A percentile compares a stretch with the other conserved stretches of the same genome.
phyloP scores from a whole-genome alignment of 225 moss, liverwort and hornwort genomes.

The Neckera pumila region DNA sequence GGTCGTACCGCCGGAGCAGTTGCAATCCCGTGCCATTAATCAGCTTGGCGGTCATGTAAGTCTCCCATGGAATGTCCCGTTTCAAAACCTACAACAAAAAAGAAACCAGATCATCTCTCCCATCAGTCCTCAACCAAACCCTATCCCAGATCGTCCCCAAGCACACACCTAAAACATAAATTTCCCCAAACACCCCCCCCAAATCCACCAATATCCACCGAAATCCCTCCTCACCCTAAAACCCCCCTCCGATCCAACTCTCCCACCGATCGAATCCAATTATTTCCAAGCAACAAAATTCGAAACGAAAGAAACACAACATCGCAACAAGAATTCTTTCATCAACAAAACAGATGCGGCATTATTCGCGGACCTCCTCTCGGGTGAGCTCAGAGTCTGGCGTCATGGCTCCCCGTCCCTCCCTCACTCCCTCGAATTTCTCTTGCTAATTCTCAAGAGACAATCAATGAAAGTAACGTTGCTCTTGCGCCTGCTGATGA shows the following conservation, averaged over 20 bases:
- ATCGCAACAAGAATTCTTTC: not conserved
- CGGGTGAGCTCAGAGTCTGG: constrained; percentile 28
- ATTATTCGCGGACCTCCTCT: constrained; percentile 11
- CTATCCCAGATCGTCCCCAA: not conserved
- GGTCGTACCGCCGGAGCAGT: constrained; percentile 86
- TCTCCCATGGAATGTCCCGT: constrained; percentile 98
- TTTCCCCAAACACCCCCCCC: not conserved
- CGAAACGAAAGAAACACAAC: not conserved
- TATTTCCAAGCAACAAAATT: not conserved
- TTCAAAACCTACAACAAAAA: constrained; percentile 55
- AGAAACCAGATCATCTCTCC: not conserved
- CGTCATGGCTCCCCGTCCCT: not conserved
- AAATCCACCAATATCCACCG: not conserved
- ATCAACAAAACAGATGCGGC: not conserved
- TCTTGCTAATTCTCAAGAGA: not conserved
- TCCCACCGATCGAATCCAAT: not conserved
- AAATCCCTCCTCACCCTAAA: not conserved
- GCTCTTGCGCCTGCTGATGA: not conserved
- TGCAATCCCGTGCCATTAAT: constrained; percentile 72
- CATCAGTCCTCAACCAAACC: not conserved
- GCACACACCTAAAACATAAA: too few relatives aligned
- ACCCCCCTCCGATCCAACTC: not conserved
- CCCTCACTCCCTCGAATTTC: not conserved
- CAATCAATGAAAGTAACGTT: not conserved
- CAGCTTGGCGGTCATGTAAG: constrained; percentile 82